These are phyloP conservation scores for Vitis amurensis DNA, from an alignment of 164 flowering plant species.

Conservation along the genomic window DNA sequence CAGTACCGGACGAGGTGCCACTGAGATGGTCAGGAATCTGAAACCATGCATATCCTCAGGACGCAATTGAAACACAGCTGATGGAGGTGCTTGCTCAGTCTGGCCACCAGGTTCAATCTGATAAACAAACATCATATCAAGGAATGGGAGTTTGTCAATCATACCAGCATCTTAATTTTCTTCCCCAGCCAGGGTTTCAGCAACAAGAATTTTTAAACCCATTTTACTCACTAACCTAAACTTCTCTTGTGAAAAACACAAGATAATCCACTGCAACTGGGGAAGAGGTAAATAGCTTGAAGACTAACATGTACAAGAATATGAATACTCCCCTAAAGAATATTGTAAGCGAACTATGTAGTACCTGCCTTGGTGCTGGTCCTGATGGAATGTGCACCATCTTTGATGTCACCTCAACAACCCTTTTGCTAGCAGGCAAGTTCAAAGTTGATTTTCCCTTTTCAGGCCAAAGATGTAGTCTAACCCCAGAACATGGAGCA, in stretches of 20 bases:
- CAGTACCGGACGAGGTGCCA: constrained; percentile 95
- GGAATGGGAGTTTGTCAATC: neutral
- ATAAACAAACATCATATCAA: constrained; percentile 13
- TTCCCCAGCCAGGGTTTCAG: too few relatives aligned
- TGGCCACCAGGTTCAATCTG: constrained; percentile 98
- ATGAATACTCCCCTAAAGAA: neutral
- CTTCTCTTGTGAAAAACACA: neutral
- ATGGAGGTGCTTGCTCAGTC: constrained; percentile 96
- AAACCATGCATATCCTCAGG: constrained; percentile 84
- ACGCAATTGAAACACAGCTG: constrained; percentile 69
- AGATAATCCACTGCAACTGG: neutral
- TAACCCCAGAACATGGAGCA: constrained; percentile 92
- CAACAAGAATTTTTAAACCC: too few relatives aligned
- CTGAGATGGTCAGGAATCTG: constrained; percentile 86
- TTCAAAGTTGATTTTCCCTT: constrained; percentile 49
- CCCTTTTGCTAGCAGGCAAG: constrained; percentile 43
- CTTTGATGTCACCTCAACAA: constrained; percentile 82
- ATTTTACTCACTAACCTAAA: neutral
- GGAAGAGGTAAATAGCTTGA: neutral
- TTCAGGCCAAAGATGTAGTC: constrained; percentile 95
- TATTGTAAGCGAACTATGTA: constrained; percentile 4
- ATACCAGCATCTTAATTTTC: neutral
- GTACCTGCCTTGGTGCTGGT: constrained; percentile 97
- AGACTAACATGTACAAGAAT: neutral
- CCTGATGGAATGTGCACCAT: constrained; percentile 91